These are phyloP conservation scores for Phytophthora europaea DNA, from an alignment of 352 stramenopile species.

Conservation along the genomic window DNA sequence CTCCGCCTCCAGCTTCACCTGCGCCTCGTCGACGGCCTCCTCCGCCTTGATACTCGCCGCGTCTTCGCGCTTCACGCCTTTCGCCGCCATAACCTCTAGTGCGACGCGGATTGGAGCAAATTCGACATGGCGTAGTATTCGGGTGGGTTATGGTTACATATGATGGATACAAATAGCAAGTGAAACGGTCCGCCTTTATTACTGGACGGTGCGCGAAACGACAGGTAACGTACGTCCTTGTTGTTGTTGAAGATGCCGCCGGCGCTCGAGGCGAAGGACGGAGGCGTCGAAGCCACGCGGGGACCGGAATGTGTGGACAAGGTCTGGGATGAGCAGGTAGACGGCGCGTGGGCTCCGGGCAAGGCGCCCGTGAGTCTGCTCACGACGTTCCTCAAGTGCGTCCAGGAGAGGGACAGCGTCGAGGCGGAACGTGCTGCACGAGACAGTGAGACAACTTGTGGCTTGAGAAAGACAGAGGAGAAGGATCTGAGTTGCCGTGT, in stretches of 20 bases:
- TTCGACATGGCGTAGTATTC: slow-evolving; percentile 12
- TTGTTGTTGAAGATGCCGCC: slow-evolving; percentile 27
- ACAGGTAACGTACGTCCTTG: slow-evolving; percentile 3
- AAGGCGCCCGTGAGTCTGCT: slow-evolving; percentile 70
- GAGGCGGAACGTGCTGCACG: slow-evolving; percentile 52
- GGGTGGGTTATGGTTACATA: background rate
- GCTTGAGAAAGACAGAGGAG: no score
- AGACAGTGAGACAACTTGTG: slow-evolving; percentile 48
- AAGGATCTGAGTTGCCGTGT: slow-evolving; percentile 2
- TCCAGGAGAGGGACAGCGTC: slow-evolving; percentile 67
- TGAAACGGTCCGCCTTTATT: slow-evolving; percentile 9
- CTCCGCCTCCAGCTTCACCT: slow-evolving; percentile 31
- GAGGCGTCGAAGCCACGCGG: slow-evolving; percentile 27
- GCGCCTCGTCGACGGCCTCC: slow-evolving; percentile 15
- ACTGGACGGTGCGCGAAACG: slow-evolving; percentile 27
- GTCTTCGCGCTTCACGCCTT: slow-evolving; percentile 37
- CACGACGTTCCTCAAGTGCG: slow-evolving; percentile 62
- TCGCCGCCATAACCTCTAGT: slow-evolving; percentile 28
- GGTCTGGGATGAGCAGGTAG: slow-evolving; percentile 69
- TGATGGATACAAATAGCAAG: background rate
- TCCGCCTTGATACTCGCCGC: slow-evolving; percentile 24
- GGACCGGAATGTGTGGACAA: slow-evolving; percentile 59
- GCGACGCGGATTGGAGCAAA: slow-evolving; percentile 23
- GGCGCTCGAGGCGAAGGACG: slow-evolving; percentile 25
- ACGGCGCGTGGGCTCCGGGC: slow-evolving; percentile 69